Evolutionary conservation across 2,329 filamentous ascomycete genomes (phyloP).

Genomic region (Fusarium concolor): DNA sequence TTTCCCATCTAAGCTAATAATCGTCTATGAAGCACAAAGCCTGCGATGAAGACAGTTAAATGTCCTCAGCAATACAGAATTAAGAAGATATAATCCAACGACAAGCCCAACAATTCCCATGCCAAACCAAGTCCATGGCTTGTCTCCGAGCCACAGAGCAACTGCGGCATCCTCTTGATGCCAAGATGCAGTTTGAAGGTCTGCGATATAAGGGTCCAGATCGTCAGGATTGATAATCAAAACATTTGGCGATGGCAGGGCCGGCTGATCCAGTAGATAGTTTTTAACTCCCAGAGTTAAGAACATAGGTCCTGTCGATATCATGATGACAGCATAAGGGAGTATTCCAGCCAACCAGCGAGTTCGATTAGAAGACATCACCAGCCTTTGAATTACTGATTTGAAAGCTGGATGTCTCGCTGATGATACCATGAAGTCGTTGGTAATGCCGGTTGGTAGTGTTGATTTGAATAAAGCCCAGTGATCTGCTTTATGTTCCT

Average conservation of each 20-base stretch:
- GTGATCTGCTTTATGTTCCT: neutral
- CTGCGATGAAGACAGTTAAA: neutral
- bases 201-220: neutral
- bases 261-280: neutral
- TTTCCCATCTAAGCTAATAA: neutral
- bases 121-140: neutral
- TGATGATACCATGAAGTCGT: slow-evolving; percentile 2
- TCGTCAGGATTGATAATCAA: neutral
- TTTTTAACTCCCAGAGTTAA: neutral
- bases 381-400: neutral
- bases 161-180: neutral
- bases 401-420: neutral
- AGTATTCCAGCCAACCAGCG: neutral
- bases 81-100: neutral
- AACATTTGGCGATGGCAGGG: neutral
- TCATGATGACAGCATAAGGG: neutral
- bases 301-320: neutral
- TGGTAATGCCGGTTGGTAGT: neutral
- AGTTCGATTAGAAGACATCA: neutral
- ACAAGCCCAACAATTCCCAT: neutral
- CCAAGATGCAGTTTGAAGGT: neutral
- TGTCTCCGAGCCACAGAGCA: neutral
- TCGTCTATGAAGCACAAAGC: neutral
- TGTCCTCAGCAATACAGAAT: neutral
- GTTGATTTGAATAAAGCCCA: neutral